These are phyloP conservation scores for Umbilicaria muhlenbergii DNA, from an alignment of 495 filamentous ascomycete genomes.

Conservation along the genomic window DNA sequence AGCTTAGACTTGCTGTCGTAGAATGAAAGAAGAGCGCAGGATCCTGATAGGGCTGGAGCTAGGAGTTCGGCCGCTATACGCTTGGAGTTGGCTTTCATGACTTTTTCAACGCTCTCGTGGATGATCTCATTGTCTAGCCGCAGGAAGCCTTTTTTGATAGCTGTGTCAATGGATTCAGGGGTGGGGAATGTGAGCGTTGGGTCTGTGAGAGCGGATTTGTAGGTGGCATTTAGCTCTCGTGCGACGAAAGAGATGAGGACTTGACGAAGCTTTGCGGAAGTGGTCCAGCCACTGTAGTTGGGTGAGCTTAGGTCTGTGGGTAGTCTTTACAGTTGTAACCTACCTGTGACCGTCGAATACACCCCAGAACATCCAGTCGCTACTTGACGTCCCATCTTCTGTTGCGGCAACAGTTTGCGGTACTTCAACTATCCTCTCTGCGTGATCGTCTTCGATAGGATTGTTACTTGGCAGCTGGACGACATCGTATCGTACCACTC, in stretches of 20 bases:
- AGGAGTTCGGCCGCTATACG: constrained; percentile 75
- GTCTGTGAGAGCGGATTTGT: constrained; percentile 58
- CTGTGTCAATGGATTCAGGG: constrained; percentile 65
- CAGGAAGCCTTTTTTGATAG: constrained; percentile 86
- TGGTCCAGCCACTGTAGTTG: constrained; percentile 75
- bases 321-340: constrained; percentile 13
- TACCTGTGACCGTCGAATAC: constrained; percentile 96
- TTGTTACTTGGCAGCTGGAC: constrained; percentile 91
- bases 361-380: constrained; percentile 99
- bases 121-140: constrained; percentile 86
- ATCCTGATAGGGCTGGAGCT: constrained; percentile 85
- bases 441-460: constrained; percentile 96
- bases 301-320: constrained; percentile 6
- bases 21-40: constrained; percentile 90
- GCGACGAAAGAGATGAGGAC: constrained; percentile 83
- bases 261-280: constrained; percentile 88
- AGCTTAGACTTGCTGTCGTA: constrained; percentile 77
- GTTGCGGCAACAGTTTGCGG: constrained; percentile 38
- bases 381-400: constrained; percentile 36
- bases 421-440: constrained; percentile 91
- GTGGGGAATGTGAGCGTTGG: constrained; percentile 43
- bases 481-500: constrained; percentile 91
- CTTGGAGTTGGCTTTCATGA: constrained; percentile 75
- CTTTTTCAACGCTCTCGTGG: constrained; percentile 73
- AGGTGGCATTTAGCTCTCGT: constrained; percentile 84